Base-by-base conservation (phyloP, 352 stramenopile genomes). In the Globisporangium polare region DNA sequence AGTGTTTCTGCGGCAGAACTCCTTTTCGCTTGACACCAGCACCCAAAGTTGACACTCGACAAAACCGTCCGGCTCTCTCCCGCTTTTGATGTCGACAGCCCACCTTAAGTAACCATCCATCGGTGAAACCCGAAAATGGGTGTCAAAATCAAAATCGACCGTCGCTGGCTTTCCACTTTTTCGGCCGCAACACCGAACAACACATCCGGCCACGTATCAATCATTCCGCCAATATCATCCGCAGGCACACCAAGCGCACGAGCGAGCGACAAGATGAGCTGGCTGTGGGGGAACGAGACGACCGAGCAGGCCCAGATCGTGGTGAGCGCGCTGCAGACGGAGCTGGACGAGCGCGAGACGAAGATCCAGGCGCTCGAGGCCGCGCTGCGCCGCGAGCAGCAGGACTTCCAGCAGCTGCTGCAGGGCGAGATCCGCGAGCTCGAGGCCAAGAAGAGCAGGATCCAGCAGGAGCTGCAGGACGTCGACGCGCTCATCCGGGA, bases 231-330 rank as follows among this genome's bases (percentile, higher is more conserved):
- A 45, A 27, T 52, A 24, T 50, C 12, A 50, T 39, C 33, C 12
- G 5, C 29, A 7, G n/a, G n/a, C n/a, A n/a, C n/a, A n/a, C n/a
- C 39, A 26, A 33, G n/a, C 35, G 17, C 54, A 17, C 13, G 12
- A 20, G 43, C 15, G 24, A 50, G 17, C 12, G 24, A 53, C 31
- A 20, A n/a, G 27, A 55, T 90, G 80, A 94, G 85, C 62, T 94
- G 85, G 85, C 54, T 94, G 47, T 94, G 85, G 85, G 79, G 74
- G 20, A 92, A 94, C 62, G 85, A 91, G 73, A 92, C 85, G 61
- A 89, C 80, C 39, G 85, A 92, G 68, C 85, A 94, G 72, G 85
- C 85, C 63, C 82, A 92, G 65, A 88, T 92, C 61, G 85, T 94
- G 39, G 83, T 94, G 63, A 89, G 73, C 59, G 83, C 85, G 46